Evolutionary conservation across 176 grass and related monocot species (phyloP), one percentile per base, ranked within the genome.

Genomic region (Aegilops sharonensis): DNA sequence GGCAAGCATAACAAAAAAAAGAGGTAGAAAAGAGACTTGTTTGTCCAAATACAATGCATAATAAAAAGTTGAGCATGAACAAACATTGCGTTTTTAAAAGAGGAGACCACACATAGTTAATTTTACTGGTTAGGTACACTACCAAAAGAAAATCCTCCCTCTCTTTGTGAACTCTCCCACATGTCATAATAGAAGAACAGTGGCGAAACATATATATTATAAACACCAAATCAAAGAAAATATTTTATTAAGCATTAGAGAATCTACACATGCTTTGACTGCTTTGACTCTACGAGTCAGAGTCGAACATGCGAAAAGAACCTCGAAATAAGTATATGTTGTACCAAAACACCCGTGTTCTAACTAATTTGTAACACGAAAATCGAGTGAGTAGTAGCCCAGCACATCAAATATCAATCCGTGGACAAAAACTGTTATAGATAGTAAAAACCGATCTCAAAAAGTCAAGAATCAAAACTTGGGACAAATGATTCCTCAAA

Each of bases 341-440:
- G 6, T 39, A 64, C 61, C 25, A 80, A 27, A 47, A 66, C 9
- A 67, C 9, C 2, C 11, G 9, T 32, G 25, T 32, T 81, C 40
- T 48, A 40, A 74, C 17, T 42, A 29, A 42, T 72, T 61, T 20
- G 43, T 27, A 45, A 29, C 43, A 27, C 8, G 4, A 61, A 45
- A 27, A 45, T 5, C 1, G 15, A 62, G 23, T 9, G 68, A 43
- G 36, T 34, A 78, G 12, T 14, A 35, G 18, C 18, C 52, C 56
- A 36, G 21, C 56, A 35, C 66, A 82, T 82, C 80, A 83, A 71
- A 83, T 82, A 70, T 57, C 21, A 34, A 21, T 35, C 42, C 6
- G 11, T 52, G 59, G 6, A 69, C 43, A 15, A 9, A 66, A n/a
- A 52, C 30, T 34, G 18, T 35, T 68, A 42, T 68, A 42, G 21